phyloP scores from a whole-genome alignment of 2,329 filamentous ascomycete species.

The Aspergillus chevalieri region DNA sequence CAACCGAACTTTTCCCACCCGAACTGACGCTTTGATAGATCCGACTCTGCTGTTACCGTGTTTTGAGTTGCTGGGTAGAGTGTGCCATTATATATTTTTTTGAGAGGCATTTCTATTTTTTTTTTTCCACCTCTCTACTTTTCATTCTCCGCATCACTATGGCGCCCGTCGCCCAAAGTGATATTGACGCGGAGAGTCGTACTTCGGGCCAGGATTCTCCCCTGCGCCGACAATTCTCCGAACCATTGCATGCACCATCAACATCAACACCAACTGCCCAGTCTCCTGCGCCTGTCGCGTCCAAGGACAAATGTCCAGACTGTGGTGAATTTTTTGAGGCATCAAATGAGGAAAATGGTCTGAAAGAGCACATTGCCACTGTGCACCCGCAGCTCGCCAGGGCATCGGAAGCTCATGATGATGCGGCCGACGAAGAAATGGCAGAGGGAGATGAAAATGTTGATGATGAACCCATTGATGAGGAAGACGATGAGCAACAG shows the following conservation, averaged over 20 bases:
- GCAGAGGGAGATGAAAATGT: conserved; percentile 13
- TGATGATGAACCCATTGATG: conserved; percentile 12
- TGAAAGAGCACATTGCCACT: conserved; percentile 29
- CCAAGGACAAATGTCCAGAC: conserved; percentile 29
- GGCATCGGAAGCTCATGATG: conserved; percentile 18
- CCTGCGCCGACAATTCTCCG: conserved; percentile 34
- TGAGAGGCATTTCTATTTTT: background rate
- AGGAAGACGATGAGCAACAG: conserved; percentile 11
- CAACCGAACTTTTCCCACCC: conserved; percentile 7
- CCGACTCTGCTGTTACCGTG: background rate
- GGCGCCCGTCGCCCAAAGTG: conserved; percentile 27
- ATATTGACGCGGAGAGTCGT: conserved; percentile 31
- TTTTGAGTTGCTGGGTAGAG: background rate
- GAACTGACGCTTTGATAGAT: conserved; percentile 7
- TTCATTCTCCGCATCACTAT: conserved; percentile 15
- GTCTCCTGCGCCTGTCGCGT: conserved; percentile 24
- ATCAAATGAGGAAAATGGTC: conserved; percentile 19
- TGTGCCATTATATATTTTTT: too few relatives aligned
- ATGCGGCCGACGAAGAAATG: conserved; percentile 15
- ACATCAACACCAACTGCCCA: conserved; percentile 31
- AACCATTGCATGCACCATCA: conserved; percentile 28
- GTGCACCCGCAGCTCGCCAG: conserved; percentile 28
- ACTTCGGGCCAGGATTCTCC: conserved; percentile 33
- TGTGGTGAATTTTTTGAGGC: conserved; percentile 30
- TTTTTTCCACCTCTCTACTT: background rate